These are phyloP conservation scores for Rosa lucieae DNA, from an alignment of 306 rosid genomes.

Conservation along the genomic window DNA sequence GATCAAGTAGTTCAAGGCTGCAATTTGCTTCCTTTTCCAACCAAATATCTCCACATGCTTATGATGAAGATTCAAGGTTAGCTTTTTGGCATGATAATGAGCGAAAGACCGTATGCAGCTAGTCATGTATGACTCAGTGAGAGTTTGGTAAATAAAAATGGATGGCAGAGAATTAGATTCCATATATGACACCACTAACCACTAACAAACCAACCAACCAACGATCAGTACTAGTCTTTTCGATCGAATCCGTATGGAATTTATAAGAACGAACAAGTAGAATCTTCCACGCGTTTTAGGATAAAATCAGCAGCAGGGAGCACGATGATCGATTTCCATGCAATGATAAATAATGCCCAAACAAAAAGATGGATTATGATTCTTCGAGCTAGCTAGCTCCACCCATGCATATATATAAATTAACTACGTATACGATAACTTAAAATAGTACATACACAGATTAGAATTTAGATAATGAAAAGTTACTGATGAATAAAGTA, in stretches of 20 bases:
- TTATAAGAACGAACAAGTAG: neutral
- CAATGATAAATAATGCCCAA: neutral
- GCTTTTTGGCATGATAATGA: slow-evolving; percentile 51
- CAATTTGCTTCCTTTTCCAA: slow-evolving; percentile 47
- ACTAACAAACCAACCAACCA: slow-evolving; percentile 3
- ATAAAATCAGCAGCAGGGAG: neutral
- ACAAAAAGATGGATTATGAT: slow-evolving; percentile 1
- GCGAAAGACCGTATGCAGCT: slow-evolving; percentile 32
- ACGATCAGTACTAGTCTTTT: neutral
- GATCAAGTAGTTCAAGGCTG: slow-evolving; percentile 40
- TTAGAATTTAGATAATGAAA: neutral
- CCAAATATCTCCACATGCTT: slow-evolving; percentile 33
- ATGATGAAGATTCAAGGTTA: slow-evolving; percentile 18
- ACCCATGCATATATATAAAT: neutral
- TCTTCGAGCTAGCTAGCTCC: neutral
- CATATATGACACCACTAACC: slow-evolving; percentile 15
- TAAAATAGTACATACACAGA: neutral
- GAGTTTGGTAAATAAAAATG: neutral
- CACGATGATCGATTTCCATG: neutral
- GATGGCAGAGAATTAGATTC: slow-evolving; percentile 34
- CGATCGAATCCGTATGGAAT: neutral
- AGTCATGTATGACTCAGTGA: neutral
- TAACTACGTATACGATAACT: neutral
- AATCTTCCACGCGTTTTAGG: slow-evolving; percentile 11
- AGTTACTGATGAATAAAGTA: neutral